Base-by-base conservation (phyloP, 108 stramenopile genomes). In the Cyclotella distinguenda region DNA sequence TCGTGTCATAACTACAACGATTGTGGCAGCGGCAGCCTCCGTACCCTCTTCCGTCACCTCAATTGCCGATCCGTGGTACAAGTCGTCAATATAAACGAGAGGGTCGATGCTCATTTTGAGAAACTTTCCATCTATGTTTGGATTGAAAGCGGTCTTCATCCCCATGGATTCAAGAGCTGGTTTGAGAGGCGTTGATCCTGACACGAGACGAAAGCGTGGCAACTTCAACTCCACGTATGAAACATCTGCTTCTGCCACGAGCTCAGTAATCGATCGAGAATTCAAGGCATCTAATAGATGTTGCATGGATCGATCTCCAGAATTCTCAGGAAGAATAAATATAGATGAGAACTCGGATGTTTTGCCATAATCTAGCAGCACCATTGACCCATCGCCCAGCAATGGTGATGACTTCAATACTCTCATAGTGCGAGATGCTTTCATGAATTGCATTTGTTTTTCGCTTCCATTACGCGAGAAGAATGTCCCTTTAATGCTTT, bases 21-120 rank as follows among this genome's bases (percentile, higher is more conserved):
- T 67, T 1, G 74, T 75, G 0, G 66, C 74, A 30, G 74, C 74
- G 1, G 63, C 54, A 46, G 74, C 70, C 21, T 51, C 64, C 3
- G 74, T 75, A 1, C 74, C 74, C 34, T 68, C 74, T 61, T 75
- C 74, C 9, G 57, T 53, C 36, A 75, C 59, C 25, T 75, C 74
- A 49, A 75, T 68, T 10, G 18, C 28, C 10, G 74, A 60, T 4
- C 58, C 48, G 36, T 75, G 74, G 13, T 55, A 30, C 15, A 75
- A 40, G 4, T 75, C 59, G 9, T 67, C 67, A 10, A 75, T 22
- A 22, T 75, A 52, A 8, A 68, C 25, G 18, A 21, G 6, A 23
- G 50, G 58, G 33, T 75, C 66, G 19, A 53, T 13, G 33, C 48
- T 52, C 74, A 75, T 75, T 23, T 36, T 2, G 34, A 50, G 26